These are phyloP conservation scores for Aspergillus fumigatus DNA, from an alignment of 2,329 filamentous ascomycete species.

Conservation along the genomic window DNA sequence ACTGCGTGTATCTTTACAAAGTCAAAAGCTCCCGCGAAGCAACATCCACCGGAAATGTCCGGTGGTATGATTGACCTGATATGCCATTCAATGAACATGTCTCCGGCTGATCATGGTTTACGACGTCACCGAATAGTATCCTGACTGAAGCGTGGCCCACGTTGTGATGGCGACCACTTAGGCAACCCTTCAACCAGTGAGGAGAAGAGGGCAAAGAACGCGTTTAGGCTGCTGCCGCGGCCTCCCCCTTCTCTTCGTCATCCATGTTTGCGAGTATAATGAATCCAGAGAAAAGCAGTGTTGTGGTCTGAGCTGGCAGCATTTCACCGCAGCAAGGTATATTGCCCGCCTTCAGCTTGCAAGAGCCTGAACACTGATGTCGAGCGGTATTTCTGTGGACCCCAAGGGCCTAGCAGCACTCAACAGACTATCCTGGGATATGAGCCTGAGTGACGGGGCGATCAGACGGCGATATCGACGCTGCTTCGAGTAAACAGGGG, in stretches of 20 bases:
- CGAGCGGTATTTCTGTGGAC: neutral
- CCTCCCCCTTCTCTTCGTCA: neutral
- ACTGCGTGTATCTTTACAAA: neutral
- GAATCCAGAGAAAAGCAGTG: neutral
- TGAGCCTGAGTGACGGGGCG: neutral
- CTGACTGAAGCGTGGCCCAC: neutral
- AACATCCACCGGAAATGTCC: neutral
- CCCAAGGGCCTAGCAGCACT: neutral
- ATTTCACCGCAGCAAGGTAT: neutral
- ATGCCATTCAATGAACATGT: neutral
- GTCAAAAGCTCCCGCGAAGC: no score
- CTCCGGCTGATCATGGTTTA: neutral
- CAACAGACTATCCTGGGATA: neutral
- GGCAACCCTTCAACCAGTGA: neutral
- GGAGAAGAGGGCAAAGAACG: neutral
- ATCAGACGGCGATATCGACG: neutral
- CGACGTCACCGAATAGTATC: neutral
- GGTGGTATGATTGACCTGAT: neutral
- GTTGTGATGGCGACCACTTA: neutral
- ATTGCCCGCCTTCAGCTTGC: neutral
- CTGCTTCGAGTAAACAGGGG: neutral
- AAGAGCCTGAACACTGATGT: neutral
- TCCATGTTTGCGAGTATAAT: neutral
- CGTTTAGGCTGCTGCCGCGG: neutral
- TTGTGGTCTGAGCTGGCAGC: neutral